These are phyloP conservation scores for Leptomonas pyrrhocoris DNA, from an alignment of 208 protist genomes.

Conservation along the genomic window DNA sequence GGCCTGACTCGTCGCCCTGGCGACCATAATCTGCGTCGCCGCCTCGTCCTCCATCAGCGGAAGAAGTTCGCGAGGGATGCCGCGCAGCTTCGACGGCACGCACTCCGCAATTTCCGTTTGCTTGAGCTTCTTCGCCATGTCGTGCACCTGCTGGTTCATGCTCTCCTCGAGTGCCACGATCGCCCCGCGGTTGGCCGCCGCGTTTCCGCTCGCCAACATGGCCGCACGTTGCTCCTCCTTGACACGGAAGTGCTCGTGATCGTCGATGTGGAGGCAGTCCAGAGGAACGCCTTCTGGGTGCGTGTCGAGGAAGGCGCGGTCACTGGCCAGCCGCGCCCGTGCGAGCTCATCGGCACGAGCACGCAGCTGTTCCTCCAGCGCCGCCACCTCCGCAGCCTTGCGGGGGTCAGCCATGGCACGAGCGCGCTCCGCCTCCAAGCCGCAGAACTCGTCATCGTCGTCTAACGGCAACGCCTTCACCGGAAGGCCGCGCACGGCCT, in stretches of 20 bases:
- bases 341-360: slow-evolving; percentile 51
- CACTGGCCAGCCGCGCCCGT: slow-evolving; percentile 22
- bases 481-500: slow-evolving; percentile 48
- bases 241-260: slow-evolving; percentile 36
- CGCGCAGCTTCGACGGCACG: slow-evolving; percentile 36
- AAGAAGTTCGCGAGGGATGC: slow-evolving; percentile 53
- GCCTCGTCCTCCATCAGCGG: slow-evolving; percentile 47
- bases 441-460: slow-evolving; percentile 59
- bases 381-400: slow-evolving; percentile 22
- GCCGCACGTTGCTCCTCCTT: slow-evolving; percentile 47
- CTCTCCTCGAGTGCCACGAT: slow-evolving; percentile 48
- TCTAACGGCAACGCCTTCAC: slow-evolving; percentile 54
- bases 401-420: slow-evolving; percentile 28
- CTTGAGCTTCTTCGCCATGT: slow-evolving; percentile 49
- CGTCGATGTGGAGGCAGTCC: slow-evolving; percentile 37
- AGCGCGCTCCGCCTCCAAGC: slow-evolving; percentile 45
- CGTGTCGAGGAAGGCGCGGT: slow-evolving; percentile 50
- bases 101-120: slow-evolving; percentile 31
- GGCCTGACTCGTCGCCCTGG: slow-evolving; percentile 8
- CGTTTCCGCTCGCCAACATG: slow-evolving; percentile 34
- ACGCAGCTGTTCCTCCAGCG: slow-evolving; percentile 47
- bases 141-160: slow-evolving; percentile 55
- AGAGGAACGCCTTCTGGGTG: slow-evolving; percentile 56
- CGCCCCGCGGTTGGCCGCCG: slow-evolving; percentile 25
- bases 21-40: slow-evolving; percentile 30